Base-by-base conservation (phyloP, 2,329 filamentous ascomycete genomes). In the Colletotrichum camelliae region DNA sequence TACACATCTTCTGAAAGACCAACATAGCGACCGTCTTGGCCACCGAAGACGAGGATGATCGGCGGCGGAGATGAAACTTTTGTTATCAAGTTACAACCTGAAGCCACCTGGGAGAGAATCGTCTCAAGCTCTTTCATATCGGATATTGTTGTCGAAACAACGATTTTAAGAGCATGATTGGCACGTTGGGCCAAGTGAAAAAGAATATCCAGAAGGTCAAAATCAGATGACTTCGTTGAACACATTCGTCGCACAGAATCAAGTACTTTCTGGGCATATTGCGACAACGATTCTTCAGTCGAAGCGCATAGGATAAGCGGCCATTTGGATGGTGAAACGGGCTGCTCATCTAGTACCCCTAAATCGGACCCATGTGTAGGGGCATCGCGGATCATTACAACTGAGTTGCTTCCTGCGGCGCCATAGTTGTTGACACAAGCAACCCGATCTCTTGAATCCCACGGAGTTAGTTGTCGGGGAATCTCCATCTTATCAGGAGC, bases 341-440 rank as follows among this genome's bases (percentile, higher is more conserved):
- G 18, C 5, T 60, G 12, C 16, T 12, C 33, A 39, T 24, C 7
- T n/a, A 18, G n/a, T 8, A 10, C 2, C 12, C 6, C 15, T 3
- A 5, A 12, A 3, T 27, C 4, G 1, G 29, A 21, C 8, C 24
- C 35, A 18, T 15, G 4, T n/a, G 4, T 6, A 13, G 70, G 72
- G 1, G 67, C 31, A 52, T 85, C 84, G 64, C 88, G 84, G 13
- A 73, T 24, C 12, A 83, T 64, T 2, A 82, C 61, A 2, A 79
- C 79, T 2, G 78, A 79, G 68, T 80, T 83, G 24, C 70, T 79
- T 0, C 81, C 80, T 0, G 78, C 76, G 0, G 84, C 84, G 21
- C 84, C 83, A 64, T 83, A 86, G 70, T 83, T 86, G 72, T 85
- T 86, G 8, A 86, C 69, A 4, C 82, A 71, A 2, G 82, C 83